These are phyloP conservation scores for Tylopilus rubrobrunneus DNA, from an alignment of 768 basidiomycete species.

Conservation along the genomic window DNA sequence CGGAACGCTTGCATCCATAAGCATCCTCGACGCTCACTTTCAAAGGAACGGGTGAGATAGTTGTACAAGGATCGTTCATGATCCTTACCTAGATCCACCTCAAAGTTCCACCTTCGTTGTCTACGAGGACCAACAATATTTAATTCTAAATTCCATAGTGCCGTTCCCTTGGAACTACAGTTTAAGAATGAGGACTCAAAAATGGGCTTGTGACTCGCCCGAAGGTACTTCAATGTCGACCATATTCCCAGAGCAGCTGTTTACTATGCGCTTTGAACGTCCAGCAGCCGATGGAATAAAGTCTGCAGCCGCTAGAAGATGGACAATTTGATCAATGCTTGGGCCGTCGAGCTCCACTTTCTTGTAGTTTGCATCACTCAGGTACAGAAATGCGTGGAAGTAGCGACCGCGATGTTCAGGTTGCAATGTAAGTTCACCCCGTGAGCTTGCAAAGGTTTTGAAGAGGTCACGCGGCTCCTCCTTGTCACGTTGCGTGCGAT, in stretches of 20 bases:
- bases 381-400: slow-evolving; percentile 69
- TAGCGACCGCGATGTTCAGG: slow-evolving; percentile 90
- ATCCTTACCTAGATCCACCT: slow-evolving; percentile 68
- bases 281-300: slow-evolving; percentile 47
- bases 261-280: slow-evolving; percentile 53
- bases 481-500: slow-evolving; percentile 67
- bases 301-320: slow-evolving; percentile 79
- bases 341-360: slow-evolving; percentile 70
- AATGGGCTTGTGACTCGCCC: slow-evolving; percentile 41
- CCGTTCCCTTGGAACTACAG: slow-evolving; percentile 58
- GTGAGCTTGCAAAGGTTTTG: slow-evolving; percentile 60
- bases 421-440: slow-evolving; percentile 79
- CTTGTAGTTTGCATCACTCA: slow-evolving; percentile 85
- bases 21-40: slow-evolving; percentile 81
- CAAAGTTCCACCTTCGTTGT: slow-evolving; percentile 68
- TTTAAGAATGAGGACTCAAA: neutral
- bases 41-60: slow-evolving; percentile 1
- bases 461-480: slow-evolving; percentile 57
- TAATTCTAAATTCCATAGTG: slow-evolving; percentile 86
- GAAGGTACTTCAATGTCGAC: slow-evolving; percentile 80
- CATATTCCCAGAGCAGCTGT: slow-evolving; percentile 73
- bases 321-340: slow-evolving; percentile 83
- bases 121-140: slow-evolving; percentile 72
- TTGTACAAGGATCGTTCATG: neutral
- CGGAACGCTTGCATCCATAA: slow-evolving; percentile 76